phyloP scores from a whole-genome alignment of 83 land plant species.

The Diphasiastrum complanatum region DNA sequence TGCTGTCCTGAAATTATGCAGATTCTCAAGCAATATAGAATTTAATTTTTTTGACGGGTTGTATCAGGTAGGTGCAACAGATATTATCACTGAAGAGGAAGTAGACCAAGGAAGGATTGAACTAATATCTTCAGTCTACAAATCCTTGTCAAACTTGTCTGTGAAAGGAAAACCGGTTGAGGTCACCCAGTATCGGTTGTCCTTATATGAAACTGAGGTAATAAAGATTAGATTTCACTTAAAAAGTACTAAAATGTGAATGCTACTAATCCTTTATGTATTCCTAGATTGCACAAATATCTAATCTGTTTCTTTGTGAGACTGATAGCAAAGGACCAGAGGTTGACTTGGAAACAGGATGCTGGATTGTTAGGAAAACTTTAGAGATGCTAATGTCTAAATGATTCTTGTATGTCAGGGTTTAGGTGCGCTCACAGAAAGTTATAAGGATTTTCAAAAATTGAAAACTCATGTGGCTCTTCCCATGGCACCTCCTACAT shows the following conservation, averaged over 20 bases:
- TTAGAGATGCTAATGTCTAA: too few species aligned
- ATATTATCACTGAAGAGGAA: slow-evolving; percentile 61
- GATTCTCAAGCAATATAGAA: too few species aligned
- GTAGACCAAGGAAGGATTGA: slow-evolving; percentile 40
- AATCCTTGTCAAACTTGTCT: slow-evolving; percentile 24
- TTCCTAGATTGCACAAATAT: too few species aligned
- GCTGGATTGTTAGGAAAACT: too few species aligned
- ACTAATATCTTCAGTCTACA: slow-evolving; percentile 33
- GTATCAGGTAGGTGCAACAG: slow-evolving; percentile 55
- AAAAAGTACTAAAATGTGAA: too few species aligned
- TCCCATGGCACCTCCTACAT: slow-evolving; percentile 39
- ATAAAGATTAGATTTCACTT: not conserved
- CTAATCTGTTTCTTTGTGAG: too few species aligned
- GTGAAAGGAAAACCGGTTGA: slow-evolving; percentile 19
- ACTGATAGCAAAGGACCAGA: too few species aligned
- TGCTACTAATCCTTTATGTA: too few species aligned
- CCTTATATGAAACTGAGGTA: not conserved
- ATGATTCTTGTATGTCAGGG: too few species aligned
- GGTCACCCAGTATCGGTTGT: not conserved
- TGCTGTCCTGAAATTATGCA: too few species aligned
- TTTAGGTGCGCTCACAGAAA: slow-evolving; percentile 39
- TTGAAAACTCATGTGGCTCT: slow-evolving; percentile 29
- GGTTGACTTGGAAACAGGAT: too few species aligned
- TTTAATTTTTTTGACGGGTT: slow-evolving; percentile 8
- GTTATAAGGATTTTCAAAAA: slow-evolving; percentile 46